Conservation (phyloP, 2,329 filamentous ascomycete genomes). For the Hypoxylon sp. region DNA sequence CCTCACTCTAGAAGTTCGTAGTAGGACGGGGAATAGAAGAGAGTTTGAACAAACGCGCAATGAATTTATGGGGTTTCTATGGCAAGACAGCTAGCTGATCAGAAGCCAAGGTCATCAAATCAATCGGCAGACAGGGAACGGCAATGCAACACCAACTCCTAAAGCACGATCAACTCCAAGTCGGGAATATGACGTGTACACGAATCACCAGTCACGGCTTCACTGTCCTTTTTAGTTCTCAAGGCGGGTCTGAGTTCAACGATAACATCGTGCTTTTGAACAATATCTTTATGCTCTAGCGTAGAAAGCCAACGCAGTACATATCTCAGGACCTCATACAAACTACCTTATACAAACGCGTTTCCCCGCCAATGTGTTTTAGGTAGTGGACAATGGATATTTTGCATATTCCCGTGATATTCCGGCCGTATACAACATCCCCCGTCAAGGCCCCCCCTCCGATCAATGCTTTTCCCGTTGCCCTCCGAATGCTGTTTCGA, state of each 20-base stretch:
- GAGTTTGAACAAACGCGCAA: too few species aligned
- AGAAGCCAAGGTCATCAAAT: too few species aligned
- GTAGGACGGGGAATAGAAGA: too few species aligned
- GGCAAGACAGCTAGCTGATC: too few species aligned
- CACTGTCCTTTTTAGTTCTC: neutral
- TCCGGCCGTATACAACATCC: slow-evolving; percentile 25
- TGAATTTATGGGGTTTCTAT: too few species aligned
- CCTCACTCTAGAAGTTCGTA: neutral
- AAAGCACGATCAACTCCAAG: too few species aligned
- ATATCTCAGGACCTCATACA: slow-evolving; percentile 40
- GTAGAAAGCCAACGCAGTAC: slow-evolving; percentile 26
- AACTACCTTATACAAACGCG: slow-evolving; percentile 43
- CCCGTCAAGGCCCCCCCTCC: slow-evolving; percentile 13
- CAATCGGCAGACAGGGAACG: too few species aligned
- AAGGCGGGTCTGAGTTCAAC: slow-evolving; percentile 8
- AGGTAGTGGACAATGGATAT: slow-evolving; percentile 16
- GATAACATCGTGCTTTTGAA: slow-evolving; percentile 35
- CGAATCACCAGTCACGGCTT: neutral
- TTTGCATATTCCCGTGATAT: slow-evolving; percentile 30
- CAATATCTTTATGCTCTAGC: slow-evolving; percentile 22
- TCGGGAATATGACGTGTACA: neutral
- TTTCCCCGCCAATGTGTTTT: slow-evolving; percentile 13
- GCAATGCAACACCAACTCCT: too few species aligned
- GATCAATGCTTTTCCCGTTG: slow-evolving; percentile 32
- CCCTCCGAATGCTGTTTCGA: slow-evolving; percentile 35